phyloP scores from a whole-genome alignment of 305 asterid species.

The Solanum chacoense region DNA sequence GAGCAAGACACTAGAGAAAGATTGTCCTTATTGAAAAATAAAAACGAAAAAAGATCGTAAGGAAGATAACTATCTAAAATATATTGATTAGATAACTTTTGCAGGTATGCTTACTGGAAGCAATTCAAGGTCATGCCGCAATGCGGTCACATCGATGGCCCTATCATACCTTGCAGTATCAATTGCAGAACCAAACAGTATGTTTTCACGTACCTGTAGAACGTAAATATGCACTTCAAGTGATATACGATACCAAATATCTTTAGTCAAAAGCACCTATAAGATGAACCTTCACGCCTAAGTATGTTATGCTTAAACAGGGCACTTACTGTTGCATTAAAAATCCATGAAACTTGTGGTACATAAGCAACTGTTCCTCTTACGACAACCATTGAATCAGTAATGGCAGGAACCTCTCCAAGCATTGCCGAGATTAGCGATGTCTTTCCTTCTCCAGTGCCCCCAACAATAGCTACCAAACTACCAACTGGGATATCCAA shows the following conservation, averaged over 20 bases:
- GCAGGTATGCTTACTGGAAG: constrained; percentile 57
- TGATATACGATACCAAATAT: not conserved
- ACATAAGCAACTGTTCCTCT: constrained; percentile 92
- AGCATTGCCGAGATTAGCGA: constrained; percentile 91
- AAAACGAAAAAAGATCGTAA: not conserved
- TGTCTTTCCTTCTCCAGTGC: constrained; percentile 97
- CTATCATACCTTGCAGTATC: constrained; percentile 63
- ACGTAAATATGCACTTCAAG: not conserved
- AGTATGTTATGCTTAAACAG: not conserved
- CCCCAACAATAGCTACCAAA: constrained; percentile 80
- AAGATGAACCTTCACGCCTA: not conserved
- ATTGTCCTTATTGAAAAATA: not conserved
- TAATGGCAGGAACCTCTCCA: constrained; percentile 78
- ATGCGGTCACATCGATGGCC: constrained; percentile 69
- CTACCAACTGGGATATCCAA: constrained; percentile 84
- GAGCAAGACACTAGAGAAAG: not conserved
- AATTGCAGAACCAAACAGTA: constrained; percentile 69
- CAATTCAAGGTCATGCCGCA: constrained; percentile 76
- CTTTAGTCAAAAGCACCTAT: constrained; percentile 1
- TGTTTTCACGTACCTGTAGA: constrained; percentile 77
- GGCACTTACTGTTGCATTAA: constrained; percentile 77
- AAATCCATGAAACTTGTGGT: constrained; percentile 97
- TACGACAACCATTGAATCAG: constrained; percentile 49
- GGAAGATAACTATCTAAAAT: not conserved
- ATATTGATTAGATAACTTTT: not conserved